Evolutionary conservation across 2,329 filamentous ascomycete genomes (phyloP), one percentile per base, ranked within the genome.

Genomic region (Ophiosphaerella narmari): DNA sequence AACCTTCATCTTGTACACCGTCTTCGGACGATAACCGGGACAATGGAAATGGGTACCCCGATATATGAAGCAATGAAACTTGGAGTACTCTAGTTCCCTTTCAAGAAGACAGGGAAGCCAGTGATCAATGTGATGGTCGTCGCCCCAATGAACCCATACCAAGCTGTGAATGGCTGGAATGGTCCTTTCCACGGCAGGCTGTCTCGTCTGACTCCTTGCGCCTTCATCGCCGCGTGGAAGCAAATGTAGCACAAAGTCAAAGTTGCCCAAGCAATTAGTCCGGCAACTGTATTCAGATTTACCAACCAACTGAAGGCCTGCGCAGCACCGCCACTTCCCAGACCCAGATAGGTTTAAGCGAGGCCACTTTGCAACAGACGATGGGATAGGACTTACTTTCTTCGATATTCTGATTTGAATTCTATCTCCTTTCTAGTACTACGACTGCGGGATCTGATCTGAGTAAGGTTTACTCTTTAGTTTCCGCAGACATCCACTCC

Each of bases 81-180:
- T 5, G 54, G 47, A 2, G 56, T 57, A 49, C 82, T 79, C 89
- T 87, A 91, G 9, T 80, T 80, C 2, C 77, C 77, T 0, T 86
- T 85, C 32, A 91, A 67, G 63, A 92, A 92, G 1, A 91, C 87
- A 0, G 84, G 80, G 55, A 90, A 91, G 0, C 89, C 89, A 6
- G 86, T 82, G 1, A 91, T 82, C 53, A 91, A 82, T 81, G 91
- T 90, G 50, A 87, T 71, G 39, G 82, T 80, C 2, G 83, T 87
- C 34, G 90, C 79, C 16, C 84, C 65, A 14, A 81, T 67, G 24
- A 82, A 84, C 0, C 75, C 67, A n/a, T 89, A 74, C 67, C 82
- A 91, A 0, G 88, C 86, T 0, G 82, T 78, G 57, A 85, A 91
- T 2, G 89, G 89, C 73, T 90, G 88, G 35, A 83, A 81, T 52